Evolutionary conservation across 169 alveolate species (phyloP), one percentile per base, ranked within the genome.

Genomic region (Cryptosporidium xiaoi): DNA sequence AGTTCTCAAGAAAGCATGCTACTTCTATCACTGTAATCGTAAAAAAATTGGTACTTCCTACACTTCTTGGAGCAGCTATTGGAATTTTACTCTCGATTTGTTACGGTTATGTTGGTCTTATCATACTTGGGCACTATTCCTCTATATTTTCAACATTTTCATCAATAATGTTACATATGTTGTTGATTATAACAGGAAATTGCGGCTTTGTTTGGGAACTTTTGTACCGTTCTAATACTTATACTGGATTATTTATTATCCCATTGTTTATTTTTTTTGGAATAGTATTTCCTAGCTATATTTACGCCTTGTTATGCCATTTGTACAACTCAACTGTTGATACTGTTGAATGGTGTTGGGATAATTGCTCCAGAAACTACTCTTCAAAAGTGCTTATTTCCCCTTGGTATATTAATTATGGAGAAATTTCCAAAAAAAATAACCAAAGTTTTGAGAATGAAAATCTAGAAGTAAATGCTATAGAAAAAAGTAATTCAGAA

Each of bases 291-390:
- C 87, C 87, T 13, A 77, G 87, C 27, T 77, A 60, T 2, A 31
- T 77, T 16, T 60, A 31, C 33, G 87, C 87, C 18, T 40, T 77
- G 3, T 58, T 77, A 58, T 77, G 87, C 33, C 71, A 77, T 60
- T 44, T 77, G 33, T 77, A 77, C 31, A 77, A 77, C 31, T 77
- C 87, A 16, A 77, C 87, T 13, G 64, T 77, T 31, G 87, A 77
- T n/a, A 77, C 87, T 24, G 71, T 77, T 34, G 87, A 77, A 40
- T 77, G 87, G 87, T 77, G 71, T 60, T 77, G 77, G 87, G 71
- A 77, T 24, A 77, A 77, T 77, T 77, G 87, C 12, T 29, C 65
- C 2, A 77, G 31, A 24, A 53, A 34, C 13, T 3, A 27, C 27
- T 20, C 40, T 44, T 34, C 51, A 44, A 40, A 60, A 12, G 29